Percentiles rank a stretch among this genome's conserved stretches.
phyloP scores from a whole-genome alignment of 1,284 basidiomycete species.

The Violaceomyces palustris region DNA sequence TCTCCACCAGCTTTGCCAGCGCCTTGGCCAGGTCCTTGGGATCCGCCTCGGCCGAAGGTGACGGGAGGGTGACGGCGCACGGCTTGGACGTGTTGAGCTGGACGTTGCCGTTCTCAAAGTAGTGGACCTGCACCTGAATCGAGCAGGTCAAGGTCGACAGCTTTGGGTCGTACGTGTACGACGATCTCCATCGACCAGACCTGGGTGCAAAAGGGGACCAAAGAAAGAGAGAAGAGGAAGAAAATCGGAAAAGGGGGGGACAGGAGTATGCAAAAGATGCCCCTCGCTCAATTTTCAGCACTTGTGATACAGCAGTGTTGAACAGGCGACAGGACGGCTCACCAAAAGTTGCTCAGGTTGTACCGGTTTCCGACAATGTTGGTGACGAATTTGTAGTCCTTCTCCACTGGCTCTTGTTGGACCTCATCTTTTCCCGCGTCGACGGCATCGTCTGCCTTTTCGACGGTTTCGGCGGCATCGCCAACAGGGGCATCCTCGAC shows the following conservation, averaged over 20 bases:
- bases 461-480: not conserved
- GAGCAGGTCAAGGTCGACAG: conserved; percentile 2
- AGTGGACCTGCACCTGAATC: conserved; percentile 44
- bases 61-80: conserved; percentile 13
- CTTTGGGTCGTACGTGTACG: conserved; percentile 27
- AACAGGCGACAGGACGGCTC: not conserved
- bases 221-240: not conserved
- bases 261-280: too few relatives aligned
- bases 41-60: not conserved
- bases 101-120: conserved; percentile 52
- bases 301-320: not conserved
- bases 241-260: not conserved
- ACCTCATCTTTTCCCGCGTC: not conserved
- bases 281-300: too few relatives aligned
- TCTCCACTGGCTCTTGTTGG: conserved; percentile 7
- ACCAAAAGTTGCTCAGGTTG: conserved; percentile 51
- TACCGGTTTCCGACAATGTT: conserved; percentile 48
- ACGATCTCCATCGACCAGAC: conserved; percentile 44
- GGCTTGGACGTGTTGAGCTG: conserved; percentile 34
- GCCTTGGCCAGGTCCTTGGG: conserved; percentile 8
- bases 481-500: not conserved
- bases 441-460: conserved; percentile 3
- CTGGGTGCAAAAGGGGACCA: too few relatives aligned
- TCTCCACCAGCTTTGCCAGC: conserved; percentile 21
- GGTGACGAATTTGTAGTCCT: conserved; percentile 17